Evolutionary conservation across 2,329 filamentous ascomycete species (phyloP), one percentile per base, ranked within the genome.

Genomic region (Penicillium sp.): DNA sequence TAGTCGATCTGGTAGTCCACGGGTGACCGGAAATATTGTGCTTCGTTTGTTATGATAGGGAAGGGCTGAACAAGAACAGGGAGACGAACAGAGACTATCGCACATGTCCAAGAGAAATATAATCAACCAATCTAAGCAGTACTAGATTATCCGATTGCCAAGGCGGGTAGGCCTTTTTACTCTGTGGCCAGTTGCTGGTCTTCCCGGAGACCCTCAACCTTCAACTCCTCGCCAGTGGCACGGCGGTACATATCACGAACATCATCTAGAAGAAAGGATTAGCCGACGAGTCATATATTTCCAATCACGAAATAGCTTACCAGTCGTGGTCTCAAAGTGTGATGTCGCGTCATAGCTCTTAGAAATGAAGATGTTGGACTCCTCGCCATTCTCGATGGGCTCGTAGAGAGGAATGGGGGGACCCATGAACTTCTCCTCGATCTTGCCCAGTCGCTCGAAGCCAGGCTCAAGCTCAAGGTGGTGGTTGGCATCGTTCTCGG

Each of bases 311-410:
- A n/a, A 10, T 43, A 26, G 7, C 76, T 69, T 76, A 84, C 83
- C 81, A 52, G 86, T 89, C 31, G 85, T 87, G 35, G 91, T 97
- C 85, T 99, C 94, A 71, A 99, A 99, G 82, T 99, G 94, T 75
- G 90, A 96, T 62, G 90, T 95, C 51, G 95, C 91, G 71, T 99
- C 95, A 78, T 99, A 99, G 81, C 91, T 96, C 86, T 95, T 97
- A 70, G 92, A 96, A 74, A 99, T 92, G 81, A 92, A 99, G 75
- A 99, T 88, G 77, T 92, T 92, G 81, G 97, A 92, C 66, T 87
- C 89, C 66, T 80, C 82, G 61, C 94, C 94, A 70, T 88, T 85
- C 70, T 90, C 89, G 47, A 93, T 75, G 22, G 94, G 95, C 78
- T 96, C 92, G 76, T 97, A 97, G 59, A 99, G 83, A 51, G 94